Conservation (phyloP, 805 yeast species). For the Starmera quercuum region DNA sequence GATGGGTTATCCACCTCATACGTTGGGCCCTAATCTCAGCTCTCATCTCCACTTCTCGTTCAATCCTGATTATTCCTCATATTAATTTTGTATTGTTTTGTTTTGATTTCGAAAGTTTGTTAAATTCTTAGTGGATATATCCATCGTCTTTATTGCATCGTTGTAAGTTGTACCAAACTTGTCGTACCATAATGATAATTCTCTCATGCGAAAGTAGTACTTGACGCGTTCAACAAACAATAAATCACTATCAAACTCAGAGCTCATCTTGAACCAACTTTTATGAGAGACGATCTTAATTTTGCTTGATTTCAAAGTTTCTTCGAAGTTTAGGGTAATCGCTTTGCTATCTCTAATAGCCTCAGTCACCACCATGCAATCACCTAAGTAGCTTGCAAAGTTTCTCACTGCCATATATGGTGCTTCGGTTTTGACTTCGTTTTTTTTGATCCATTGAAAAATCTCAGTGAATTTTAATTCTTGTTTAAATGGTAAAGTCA, state of each 20-base stretch:
- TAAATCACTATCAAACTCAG: not conserved
- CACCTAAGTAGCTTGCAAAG: too few species aligned
- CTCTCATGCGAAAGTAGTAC: not conserved
- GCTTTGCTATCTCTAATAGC: not conserved
- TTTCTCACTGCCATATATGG: constrained; percentile 14
- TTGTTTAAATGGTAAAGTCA: not conserved
- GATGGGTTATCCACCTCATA: too few species aligned
- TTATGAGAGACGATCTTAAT: constrained; percentile 2
- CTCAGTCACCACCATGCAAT: not conserved
- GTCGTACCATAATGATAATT: not conserved
- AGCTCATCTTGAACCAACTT: not conserved
- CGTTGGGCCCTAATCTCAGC: too few species aligned
- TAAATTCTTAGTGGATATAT: too few species aligned
- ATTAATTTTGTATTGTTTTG: too few species aligned
- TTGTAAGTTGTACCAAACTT: too few species aligned
- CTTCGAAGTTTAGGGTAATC: not conserved
- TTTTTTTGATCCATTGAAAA: constrained; percentile 15
- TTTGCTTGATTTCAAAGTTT: not conserved
- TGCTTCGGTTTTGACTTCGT: constrained; percentile 9
- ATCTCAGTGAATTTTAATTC: not conserved
- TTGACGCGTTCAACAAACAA: not conserved
- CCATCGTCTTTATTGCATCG: too few species aligned
- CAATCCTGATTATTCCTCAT: too few species aligned
- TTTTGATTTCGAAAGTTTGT: too few species aligned
- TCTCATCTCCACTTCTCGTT: too few species aligned